Evolutionary conservation across 2,329 filamentous ascomycete species (phyloP).

Genomic region (Neopestalotiopsis rosae): DNA sequence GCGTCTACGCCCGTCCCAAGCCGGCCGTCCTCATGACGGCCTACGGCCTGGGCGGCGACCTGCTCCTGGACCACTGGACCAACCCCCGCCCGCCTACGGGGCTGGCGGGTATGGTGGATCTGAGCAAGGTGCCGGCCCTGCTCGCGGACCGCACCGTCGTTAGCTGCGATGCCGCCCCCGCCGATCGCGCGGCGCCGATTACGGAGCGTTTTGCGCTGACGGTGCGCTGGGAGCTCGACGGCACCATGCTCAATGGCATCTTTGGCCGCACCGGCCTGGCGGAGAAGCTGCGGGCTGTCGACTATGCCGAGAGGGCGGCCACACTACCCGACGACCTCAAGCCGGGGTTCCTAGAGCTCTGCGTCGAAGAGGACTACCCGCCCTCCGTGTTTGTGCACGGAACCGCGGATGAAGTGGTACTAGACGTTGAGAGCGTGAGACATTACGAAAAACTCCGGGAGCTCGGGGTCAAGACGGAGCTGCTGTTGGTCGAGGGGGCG

Average conservation of each 20-base stretch:
- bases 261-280: constrained; percentile 6
- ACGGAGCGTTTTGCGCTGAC: constrained; percentile 14
- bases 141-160: constrained; percentile 10
- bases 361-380: neutral
- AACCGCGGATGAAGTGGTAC: constrained; percentile 7
- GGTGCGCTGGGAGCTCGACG: constrained; percentile 16
- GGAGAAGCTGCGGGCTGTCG: neutral
- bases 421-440: neutral
- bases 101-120: neutral
- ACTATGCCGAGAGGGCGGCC: neutral
- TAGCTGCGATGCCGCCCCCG: neutral
- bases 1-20: constrained; percentile 2
- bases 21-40: constrained; percentile 14
- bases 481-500: constrained; percentile 7
- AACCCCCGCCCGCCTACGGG: neutral
- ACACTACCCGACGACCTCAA: neutral
- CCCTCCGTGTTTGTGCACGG: constrained; percentile 17
- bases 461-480: neutral
- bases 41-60: constrained; percentile 9
- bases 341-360: constrained; percentile 9
- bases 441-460: neutral
- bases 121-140: constrained; percentile 2
- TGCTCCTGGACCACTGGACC: constrained; percentile 17
- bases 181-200: neutral
- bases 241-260: constrained; percentile 10